A percentile compares a stretch with the other conserved stretches of the same genome.
phyloP scores from a whole-genome alignment of 23 red algal species.

The Gracilaria vermiculophylla region DNA sequence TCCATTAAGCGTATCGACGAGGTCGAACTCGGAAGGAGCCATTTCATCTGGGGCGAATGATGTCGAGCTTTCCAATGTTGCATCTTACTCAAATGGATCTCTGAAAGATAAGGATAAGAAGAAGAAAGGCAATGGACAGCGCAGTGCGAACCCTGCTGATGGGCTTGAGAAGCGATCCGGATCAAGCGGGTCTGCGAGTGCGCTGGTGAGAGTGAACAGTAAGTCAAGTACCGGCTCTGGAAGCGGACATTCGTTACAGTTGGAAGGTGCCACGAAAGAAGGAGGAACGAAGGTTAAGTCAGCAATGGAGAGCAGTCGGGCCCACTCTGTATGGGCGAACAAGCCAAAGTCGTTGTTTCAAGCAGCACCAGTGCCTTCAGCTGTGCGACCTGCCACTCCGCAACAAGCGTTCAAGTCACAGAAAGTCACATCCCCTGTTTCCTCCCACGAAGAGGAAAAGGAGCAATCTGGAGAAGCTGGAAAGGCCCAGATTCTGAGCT shows the following conservation, averaged over 20 bases:
- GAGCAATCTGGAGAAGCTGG: neutral
- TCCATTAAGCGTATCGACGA: neutral
- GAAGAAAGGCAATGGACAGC: neutral
- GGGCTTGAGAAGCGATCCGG: neutral
- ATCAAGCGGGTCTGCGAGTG: neutral
- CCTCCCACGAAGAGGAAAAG: constrained; percentile 11
- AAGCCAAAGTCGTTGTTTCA: constrained; percentile 64
- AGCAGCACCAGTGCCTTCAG: constrained; percentile 2
- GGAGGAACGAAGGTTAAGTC: neutral
- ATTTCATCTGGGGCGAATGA: neutral
- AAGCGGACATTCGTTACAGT: neutral
- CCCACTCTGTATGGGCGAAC: constrained; percentile 64
- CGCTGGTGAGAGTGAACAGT: neutral
- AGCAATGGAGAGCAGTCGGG: neutral
- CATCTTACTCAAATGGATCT: neutral
- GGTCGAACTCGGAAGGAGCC: neutral
- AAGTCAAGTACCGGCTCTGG: constrained; percentile 1
- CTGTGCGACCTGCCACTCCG: neutral
- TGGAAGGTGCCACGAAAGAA: neutral
- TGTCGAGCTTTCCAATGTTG: neutral
- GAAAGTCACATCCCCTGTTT: constrained; percentile 20
- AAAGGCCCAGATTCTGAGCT: neutral
- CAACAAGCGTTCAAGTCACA: neutral
- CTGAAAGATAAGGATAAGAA: constrained; percentile 3
- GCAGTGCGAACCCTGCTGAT: neutral